Evolutionary conservation across 2,329 filamentous ascomycete species (phyloP), one percentile per base, ranked within the genome.

Genomic region (Bipolaris bicolor): DNA sequence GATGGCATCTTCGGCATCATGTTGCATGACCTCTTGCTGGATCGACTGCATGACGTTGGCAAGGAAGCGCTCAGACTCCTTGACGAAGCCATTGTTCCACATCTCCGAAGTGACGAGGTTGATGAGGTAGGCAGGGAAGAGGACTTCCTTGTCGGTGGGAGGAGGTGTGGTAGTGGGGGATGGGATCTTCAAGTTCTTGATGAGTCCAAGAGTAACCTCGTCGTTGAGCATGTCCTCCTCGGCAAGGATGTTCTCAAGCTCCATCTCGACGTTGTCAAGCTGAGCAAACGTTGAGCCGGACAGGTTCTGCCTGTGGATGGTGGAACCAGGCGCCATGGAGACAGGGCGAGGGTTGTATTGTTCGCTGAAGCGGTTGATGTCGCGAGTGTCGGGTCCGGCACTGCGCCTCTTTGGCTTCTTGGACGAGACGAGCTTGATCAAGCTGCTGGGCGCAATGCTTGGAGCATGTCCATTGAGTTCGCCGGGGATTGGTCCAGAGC

Each of bases 61-160:
- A 62, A 99, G 84, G 86, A 99, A 99, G 53, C 94, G 90, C 80
- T 99, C 95, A 3, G 95, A 98, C 79, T 99, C 95, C 82, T 99
- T 99, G 69, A 99, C 95, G 74, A 97, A 99, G 45, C 95, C 95
- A 71, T 99, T 99, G 82, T 99, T 99, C 95, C 95, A 99, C 95
- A 99, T 99, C 81, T 99, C 95, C 15, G 93, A 98, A 11, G 95
- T 99, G 63, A 99, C 95, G 60, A 99, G 84, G 78, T 99, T 99
- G 83, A 99, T 99, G 69, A 99, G 88, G 77, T 98, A 99, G 9
- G 95, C 94, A 33, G 95, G 95, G 88, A 99, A 99, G 50, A 99
- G 84, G 20, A 99, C 94, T 77, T 99, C 95, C 82, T 99, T 99
- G 80, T 99, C 95, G 16, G 92, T 97, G 10, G 95, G 94, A 51